These are phyloP conservation scores for Nicotiana benthamiana DNA, from an alignment of 257 asterid genomes.

Conservation along the genomic window DNA sequence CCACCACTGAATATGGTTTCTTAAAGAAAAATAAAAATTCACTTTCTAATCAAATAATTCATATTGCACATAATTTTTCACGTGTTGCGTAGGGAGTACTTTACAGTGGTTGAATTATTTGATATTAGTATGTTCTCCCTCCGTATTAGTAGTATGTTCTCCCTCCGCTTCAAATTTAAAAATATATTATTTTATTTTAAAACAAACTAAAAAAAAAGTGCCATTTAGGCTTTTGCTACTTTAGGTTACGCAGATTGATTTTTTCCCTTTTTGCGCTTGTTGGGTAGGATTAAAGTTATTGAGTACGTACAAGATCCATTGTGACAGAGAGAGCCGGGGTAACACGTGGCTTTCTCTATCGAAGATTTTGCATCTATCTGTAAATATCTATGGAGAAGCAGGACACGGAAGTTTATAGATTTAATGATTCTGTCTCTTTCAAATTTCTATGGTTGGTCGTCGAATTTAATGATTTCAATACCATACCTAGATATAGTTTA, in stretches of 20 bases:
- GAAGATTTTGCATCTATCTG: neutral
- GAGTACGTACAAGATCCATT: neutral
- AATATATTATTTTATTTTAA: too few species aligned
- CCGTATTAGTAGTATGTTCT: too few species aligned
- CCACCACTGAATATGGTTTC: neutral
- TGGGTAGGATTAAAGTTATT: neutral
- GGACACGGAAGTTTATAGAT: neutral
- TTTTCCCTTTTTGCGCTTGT: neutral
- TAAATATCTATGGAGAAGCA: neutral
- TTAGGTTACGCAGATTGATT: neutral
- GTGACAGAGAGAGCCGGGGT: neutral
- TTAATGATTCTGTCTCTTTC: neutral
- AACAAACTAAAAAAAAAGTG: too few species aligned
- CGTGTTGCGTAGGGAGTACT: neutral
- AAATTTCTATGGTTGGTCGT: neutral
- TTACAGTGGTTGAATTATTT: too few species aligned
- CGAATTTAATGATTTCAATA: neutral
- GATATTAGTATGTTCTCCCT: too few species aligned
- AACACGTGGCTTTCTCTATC: neutral
- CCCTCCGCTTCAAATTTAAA: too few species aligned
- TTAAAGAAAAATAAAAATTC: neutral
- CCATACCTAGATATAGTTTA: too few species aligned
- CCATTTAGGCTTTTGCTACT: neutral
- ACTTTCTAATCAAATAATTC: neutral
- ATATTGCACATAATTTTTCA: neutral